These are phyloP conservation scores for Daldinia caldariorum DNA, from an alignment of 495 filamentous ascomycete species.

Conservation along the genomic window DNA sequence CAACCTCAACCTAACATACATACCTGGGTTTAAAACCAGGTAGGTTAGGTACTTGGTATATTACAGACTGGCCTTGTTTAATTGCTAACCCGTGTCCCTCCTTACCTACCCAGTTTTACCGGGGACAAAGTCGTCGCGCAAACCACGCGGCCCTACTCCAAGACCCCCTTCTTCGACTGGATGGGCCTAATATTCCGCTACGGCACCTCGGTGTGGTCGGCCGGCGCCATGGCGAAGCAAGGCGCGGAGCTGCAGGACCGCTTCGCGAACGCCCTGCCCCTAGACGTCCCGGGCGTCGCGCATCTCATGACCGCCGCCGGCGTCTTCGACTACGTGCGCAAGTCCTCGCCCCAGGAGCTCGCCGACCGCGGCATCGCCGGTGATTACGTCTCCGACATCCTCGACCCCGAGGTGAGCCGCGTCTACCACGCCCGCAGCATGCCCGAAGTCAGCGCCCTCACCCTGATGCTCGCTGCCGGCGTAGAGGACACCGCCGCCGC, in stretches of 20 bases:
- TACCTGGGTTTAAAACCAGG: too few relatives aligned
- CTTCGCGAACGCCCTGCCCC: conserved; percentile 24
- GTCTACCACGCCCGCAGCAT: conserved; percentile 48
- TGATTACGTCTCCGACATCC: conserved; percentile 44
- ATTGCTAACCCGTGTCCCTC: too few relatives aligned
- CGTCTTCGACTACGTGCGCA: conserved; percentile 21
- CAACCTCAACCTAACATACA: too few relatives aligned
- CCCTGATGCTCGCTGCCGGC: conserved; percentile 32
- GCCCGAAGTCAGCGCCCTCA: conserved; percentile 23
- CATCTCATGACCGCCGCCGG: conserved; percentile 34
- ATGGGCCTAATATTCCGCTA: conserved; percentile 32
- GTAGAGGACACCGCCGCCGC: conserved; percentile 39
- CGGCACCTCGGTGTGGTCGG: conserved; percentile 35
- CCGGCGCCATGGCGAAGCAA: conserved; percentile 23
- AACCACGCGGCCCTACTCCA: conserved; percentile 36
- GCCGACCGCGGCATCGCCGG: conserved; percentile 31
- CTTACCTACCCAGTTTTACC: conserved; percentile 21
- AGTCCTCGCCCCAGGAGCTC: conserved; percentile 19
- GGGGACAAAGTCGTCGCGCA: conserved; percentile 9
- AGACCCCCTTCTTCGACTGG: conserved; percentile 26
- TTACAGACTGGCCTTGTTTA: too few relatives aligned
- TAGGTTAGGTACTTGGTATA: too few relatives aligned
- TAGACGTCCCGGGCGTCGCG: conserved; percentile 18
- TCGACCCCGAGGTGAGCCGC: conserved; percentile 62
- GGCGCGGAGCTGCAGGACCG: conserved; percentile 24